Evolutionary conservation across 208 protist genomes (phyloP), one percentile per base, ranked within the genome.

Genomic region (Leishmania major): DNA sequence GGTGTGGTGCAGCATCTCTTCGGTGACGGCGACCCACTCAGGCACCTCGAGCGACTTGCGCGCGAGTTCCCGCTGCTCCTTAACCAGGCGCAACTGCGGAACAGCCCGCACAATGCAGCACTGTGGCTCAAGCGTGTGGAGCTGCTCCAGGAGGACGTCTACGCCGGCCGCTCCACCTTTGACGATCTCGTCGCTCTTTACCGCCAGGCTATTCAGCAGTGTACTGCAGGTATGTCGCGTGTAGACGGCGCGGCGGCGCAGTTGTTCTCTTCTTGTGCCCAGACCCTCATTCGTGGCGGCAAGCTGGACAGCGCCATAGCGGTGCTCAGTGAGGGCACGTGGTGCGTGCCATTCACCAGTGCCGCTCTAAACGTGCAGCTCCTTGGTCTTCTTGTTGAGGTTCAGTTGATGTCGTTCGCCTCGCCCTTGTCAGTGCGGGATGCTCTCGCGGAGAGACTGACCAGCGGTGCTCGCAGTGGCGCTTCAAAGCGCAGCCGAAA

Each of bases 91-190:
- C 90, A 95, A 81, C 86, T 97, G 60, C 80, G 90, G 55, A 78
- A 85, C 53, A 79, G 87, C 37, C 89, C 88, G 0, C 78, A 73
- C 51, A 88, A 89, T 70, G 87, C 85, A 2, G 60, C 86, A 1
- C 84, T 96, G 40, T 97, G 94, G 93, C 84, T 96, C 22, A 97
- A 96, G 77, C 88, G 94, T 15, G 86, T 88, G 13, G 94, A 97
- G 87, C 84, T 95, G 55, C 78, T 94, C 11, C 84, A 83, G 64
- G 93, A 95, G 78, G 76, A 81, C 80, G 78, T 87, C 22, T 89
- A 72, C 74, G 76, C 86, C 37, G 84, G 88, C 51, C 75, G 62
- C 53, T 66, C 70, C 64, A 88, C 83, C 10, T 13, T 60, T 17
- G 75, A 77, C 13, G 88, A 94, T 57, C 71, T 95, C 3, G 60